phyloP scores from a whole-genome alignment of 2,329 filamentous ascomycete genomes.

The Lanzia echinophila region DNA sequence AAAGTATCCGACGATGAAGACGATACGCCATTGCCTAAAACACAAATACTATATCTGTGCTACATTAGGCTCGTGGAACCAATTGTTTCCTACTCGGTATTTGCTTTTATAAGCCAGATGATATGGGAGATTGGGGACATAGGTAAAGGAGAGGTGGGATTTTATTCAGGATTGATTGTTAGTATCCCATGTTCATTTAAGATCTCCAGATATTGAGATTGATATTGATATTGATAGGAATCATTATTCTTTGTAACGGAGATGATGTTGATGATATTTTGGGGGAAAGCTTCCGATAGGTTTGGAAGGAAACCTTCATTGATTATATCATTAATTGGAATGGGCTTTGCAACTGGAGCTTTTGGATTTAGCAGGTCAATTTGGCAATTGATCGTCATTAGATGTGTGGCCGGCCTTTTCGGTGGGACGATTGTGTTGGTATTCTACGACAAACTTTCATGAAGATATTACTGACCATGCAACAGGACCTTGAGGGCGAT shows the following conservation, averaged over 20 bases:
- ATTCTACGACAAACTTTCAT: not conserved
- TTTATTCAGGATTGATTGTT: constrained; percentile 67
- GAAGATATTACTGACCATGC: not conserved
- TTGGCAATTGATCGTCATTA: constrained; percentile 68
- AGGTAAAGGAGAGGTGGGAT: constrained; percentile 61
- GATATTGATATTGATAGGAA: constrained; percentile 33
- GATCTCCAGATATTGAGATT: not conserved
- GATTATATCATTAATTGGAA: constrained; percentile 58
- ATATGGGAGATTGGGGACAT: constrained; percentile 59
- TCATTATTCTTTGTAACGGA: constrained; percentile 68
- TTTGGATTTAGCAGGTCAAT: constrained; percentile 63
- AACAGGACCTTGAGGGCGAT: constrained; percentile 61
- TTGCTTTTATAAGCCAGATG: constrained; percentile 77
- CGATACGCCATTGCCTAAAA: constrained; percentile 47
- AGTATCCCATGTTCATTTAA: not conserved
- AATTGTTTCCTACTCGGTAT: constrained; percentile 76
- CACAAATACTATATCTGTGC: constrained; percentile 68
- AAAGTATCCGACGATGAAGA: constrained; percentile 16
- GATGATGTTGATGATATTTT: constrained; percentile 70
- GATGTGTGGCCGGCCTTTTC: constrained; percentile 67
- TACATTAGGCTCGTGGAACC: constrained; percentile 68
- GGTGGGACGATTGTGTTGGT: constrained; percentile 60
- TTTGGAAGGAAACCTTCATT: constrained; percentile 68
- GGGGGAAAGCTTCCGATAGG: constrained; percentile 62
- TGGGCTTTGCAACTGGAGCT: constrained; percentile 51